Conservation (phyloP, 345 rosid genomes). For the Reutealis trisperma region DNA sequence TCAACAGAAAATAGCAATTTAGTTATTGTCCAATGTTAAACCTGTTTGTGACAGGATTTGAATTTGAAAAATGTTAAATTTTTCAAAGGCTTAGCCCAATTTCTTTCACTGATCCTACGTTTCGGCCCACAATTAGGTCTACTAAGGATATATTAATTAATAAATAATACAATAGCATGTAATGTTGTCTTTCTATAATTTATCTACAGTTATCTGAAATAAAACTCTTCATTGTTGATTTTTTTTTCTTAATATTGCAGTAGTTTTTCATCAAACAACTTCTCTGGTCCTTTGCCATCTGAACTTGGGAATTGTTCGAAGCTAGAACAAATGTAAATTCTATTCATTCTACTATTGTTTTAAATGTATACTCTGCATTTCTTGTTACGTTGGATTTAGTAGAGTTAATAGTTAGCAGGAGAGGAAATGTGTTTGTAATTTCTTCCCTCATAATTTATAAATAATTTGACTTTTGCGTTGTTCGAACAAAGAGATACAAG, state of each 20-base stretch:
- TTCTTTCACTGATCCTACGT: too few species aligned
- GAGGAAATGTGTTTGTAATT: not conserved
- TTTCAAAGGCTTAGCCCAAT: too few species aligned
- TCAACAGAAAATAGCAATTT: too few species aligned
- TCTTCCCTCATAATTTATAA: not conserved
- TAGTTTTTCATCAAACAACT: slow-evolving; percentile 51
- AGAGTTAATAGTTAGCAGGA: not conserved
- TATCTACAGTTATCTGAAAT: not conserved
- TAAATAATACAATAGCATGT: not conserved
- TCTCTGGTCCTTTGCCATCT: slow-evolving; percentile 64
- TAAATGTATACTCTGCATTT: not conserved
- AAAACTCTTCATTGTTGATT: not conserved
- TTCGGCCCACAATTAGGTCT: too few species aligned
- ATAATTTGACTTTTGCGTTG: not conserved
- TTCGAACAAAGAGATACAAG: not conserved
- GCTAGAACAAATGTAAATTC: slow-evolving; percentile 58
- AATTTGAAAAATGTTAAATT: too few species aligned
- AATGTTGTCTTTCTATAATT: not conserved
- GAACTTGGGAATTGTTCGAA: slow-evolving; percentile 58
- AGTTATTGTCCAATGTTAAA: too few species aligned
- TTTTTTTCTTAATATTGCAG: slow-evolving; percentile 34
- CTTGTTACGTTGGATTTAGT: not conserved
- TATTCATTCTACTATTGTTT: not conserved
- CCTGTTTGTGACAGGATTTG: too few species aligned
- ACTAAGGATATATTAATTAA: not conserved